phyloP scores from a whole-genome alignment of 257 asterid species.

The Prunella vulgaris region DNA sequence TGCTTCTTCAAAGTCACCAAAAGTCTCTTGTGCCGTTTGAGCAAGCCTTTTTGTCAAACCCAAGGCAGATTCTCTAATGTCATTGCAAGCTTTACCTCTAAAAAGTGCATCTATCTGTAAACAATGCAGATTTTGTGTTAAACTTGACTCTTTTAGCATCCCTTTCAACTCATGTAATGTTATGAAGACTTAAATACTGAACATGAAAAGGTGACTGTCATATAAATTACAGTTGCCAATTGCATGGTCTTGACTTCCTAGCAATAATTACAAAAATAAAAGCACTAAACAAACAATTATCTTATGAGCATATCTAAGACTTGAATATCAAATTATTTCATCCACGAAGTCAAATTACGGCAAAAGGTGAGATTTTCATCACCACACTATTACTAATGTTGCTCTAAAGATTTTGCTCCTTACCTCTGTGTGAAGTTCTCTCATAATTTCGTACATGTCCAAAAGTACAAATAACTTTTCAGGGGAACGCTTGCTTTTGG shows the following conservation, averaged over 20 bases:
- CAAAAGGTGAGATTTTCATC: slow-evolving; percentile 2
- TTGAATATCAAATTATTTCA: not conserved
- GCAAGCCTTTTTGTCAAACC: slow-evolving; percentile 98
- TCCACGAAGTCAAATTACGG: slow-evolving; percentile 1
- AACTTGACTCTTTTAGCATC: slow-evolving; percentile 3
- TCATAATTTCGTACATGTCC: slow-evolving; percentile 98
- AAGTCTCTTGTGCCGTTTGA: slow-evolving; percentile 93
- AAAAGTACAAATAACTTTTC: slow-evolving; percentile 95
- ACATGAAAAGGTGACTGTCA: not conserved
- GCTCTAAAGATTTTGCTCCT: slow-evolving; percentile 16
- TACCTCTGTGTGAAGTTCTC: slow-evolving; percentile 96
- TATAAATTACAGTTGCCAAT: slow-evolving; percentile 4
- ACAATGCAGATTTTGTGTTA: slow-evolving; percentile 14
- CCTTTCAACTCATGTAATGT: slow-evolving; percentile 7
- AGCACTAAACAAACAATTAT: not conserved
- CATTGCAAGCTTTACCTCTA: slow-evolving; percentile 85
- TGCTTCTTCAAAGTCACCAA: slow-evolving; percentile 98
- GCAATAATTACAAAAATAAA: not conserved
- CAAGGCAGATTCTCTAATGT: slow-evolving; percentile 84
- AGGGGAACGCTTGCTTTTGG: slow-evolving; percentile 97
- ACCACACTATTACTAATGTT: not conserved
- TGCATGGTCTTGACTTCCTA: slow-evolving; percentile 8
- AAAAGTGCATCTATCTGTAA: slow-evolving; percentile 80
- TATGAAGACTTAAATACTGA: slow-evolving; percentile 3
- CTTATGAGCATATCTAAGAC: not conserved